phyloP scores from a whole-genome alignment of 306 rosid genomes.

The Sicyos baderoa region DNA sequence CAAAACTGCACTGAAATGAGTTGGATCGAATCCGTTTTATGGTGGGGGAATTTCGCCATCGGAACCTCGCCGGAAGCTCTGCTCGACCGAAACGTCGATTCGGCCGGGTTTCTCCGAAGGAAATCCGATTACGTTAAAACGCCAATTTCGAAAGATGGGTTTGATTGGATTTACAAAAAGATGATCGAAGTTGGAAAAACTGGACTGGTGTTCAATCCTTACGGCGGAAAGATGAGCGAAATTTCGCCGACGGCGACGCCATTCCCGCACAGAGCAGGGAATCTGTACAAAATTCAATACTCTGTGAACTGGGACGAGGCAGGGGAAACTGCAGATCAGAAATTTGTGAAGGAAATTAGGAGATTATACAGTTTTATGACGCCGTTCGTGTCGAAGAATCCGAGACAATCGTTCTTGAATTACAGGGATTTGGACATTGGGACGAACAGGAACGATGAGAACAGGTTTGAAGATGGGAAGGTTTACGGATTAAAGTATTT shows the following conservation, averaged over 20 bases:
- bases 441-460: slow-evolving; percentile 24
- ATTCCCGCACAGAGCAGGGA: slow-evolving; percentile 63
- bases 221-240: slow-evolving; percentile 65
- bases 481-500: slow-evolving; percentile 58
- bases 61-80: slow-evolving; percentile 28
- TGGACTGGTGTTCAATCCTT: slow-evolving; percentile 60
- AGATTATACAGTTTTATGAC: slow-evolving; percentile 50
- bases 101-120: slow-evolving; percentile 30
- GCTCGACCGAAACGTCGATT: slow-evolving; percentile 40
- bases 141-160: slow-evolving; percentile 41
- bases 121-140: slow-evolving; percentile 63
- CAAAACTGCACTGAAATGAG: slow-evolving; percentile 42
- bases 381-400: slow-evolving; percentile 66
- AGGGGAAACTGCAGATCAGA: slow-evolving; percentile 24
- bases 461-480: slow-evolving; percentile 39
- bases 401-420: slow-evolving; percentile 58
- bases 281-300: slow-evolving; percentile 61
- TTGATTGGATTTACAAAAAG: slow-evolving; percentile 39
- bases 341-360: slow-evolving; percentile 23
- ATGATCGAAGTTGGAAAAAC: slow-evolving; percentile 47
- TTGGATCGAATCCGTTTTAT: slow-evolving; percentile 54
- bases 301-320: slow-evolving; percentile 40
- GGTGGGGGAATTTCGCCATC: slow-evolving; percentile 39
- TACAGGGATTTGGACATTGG: slow-evolving; percentile 82
- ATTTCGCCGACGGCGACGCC: slow-evolving; percentile 43